Base-by-base conservation (phyloP, 1,139 yeast species). In the Scheffersomyces cryptocercus region DNA sequence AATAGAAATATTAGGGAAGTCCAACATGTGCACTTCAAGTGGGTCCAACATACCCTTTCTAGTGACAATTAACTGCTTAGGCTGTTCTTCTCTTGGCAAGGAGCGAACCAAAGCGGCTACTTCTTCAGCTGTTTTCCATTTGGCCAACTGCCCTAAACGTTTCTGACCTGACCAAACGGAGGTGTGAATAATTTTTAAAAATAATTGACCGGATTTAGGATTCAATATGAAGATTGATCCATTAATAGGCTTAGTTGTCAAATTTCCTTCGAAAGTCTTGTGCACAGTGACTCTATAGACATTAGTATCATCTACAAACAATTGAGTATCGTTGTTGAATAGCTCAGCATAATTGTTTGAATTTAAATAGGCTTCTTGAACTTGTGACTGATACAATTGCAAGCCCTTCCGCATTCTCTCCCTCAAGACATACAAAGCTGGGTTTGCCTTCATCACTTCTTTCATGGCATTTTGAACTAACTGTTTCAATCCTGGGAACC, bases 41-140 rank as follows among this genome's bases (percentile, higher is more conserved):
- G 99, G 99, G 70, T 95, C 99, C 50, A 88, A 64, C 77, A 93
- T 86, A 16, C 97, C 96, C 58, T 87, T 88, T 55, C 98, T 75
- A 0, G 97, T 87, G 9, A 88, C 91, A 60, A 93, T 88, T 46
- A 95, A 72, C 63, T 91, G 97, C 56, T 86, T 86, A 2, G 99
- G 99, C 58, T 91, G 97, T 63, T 93, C 97, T 60, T 93, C 97
- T 44, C 82, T 77, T 0, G 98, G 98, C 46, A 93, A 68, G 0
- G 98, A 88, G 39, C 97, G 76, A 24, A 93, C 79, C 51, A 93
- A 71, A 0, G 97, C 96, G 9, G 97, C 93, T 24, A 90, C 96
- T 67, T 93, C 99, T 65, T 95, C 99, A 0, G 99, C 99, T 1
- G 98, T 85, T 62, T 93, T 93, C 99, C 99, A 95, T 61, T 93